phyloP scores from a whole-genome alignment of 2,329 filamentous ascomycete genomes.

The Ilyonectria mors-panacis region DNA sequence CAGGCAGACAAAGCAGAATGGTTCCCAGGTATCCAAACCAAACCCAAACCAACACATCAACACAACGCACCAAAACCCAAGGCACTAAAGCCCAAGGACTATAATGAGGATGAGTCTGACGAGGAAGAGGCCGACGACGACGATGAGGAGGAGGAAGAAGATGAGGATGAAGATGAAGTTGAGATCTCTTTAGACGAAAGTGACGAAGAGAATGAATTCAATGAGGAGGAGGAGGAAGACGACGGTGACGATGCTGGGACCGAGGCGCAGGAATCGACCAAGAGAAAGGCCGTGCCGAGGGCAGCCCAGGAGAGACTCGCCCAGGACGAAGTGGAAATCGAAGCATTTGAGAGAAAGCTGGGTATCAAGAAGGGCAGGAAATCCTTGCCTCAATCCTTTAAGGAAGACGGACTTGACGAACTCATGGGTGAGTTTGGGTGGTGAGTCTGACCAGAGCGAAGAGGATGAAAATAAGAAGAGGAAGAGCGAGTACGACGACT shows the following conservation, averaged over 20 bases:
- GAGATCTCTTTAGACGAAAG: constrained; percentile 28
- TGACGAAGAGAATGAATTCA: constrained; percentile 32
- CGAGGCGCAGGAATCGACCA: constrained; percentile 46
- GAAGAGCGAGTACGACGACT: constrained; percentile 71
- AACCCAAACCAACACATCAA: constrained; percentile 14
- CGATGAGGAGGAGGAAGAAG: constrained; percentile 21
- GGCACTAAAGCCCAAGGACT: constrained; percentile 18
- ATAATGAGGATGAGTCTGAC: constrained; percentile 41
- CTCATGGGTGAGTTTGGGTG: constrained; percentile 76
- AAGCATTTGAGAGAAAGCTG: constrained; percentile 87
- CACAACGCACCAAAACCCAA: constrained; percentile 19
- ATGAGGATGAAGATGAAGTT: constrained; percentile 24
- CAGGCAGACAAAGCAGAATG: constrained; percentile 26
- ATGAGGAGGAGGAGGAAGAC: constrained; percentile 36
- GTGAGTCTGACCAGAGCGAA: constrained; percentile 59
- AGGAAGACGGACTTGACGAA: constrained; percentile 87
- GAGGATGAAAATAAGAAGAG: constrained; percentile 73
- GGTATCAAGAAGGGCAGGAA: constrained; percentile 85
- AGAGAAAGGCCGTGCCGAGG: constrained; percentile 34
- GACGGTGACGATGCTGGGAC: constrained; percentile 44
- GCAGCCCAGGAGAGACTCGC: constrained; percentile 70
- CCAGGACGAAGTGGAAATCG: constrained; percentile 91
- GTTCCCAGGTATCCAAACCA: constrained; percentile 9
- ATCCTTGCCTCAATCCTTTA: constrained; percentile 78
- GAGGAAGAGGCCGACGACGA: constrained; percentile 33